phyloP scores from a whole-genome alignment of 164 flowering plant species.

The Magnolia officinalis region DNA sequence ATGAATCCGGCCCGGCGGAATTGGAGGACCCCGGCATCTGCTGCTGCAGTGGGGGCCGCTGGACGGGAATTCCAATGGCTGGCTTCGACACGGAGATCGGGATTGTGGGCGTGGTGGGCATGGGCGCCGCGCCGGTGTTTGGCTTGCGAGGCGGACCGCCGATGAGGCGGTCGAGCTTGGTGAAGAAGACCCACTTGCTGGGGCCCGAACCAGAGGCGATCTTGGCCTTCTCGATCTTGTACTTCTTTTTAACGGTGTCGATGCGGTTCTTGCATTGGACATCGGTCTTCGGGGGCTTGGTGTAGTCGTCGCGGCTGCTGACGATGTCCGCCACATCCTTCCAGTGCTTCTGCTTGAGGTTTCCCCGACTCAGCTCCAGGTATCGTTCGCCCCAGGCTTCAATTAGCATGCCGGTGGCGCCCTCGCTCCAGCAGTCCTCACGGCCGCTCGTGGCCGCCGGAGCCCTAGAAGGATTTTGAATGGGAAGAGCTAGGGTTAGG shows the following conservation, averaged over 20 bases:
- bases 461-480: conserved; percentile 22
- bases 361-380: conserved; percentile 70
- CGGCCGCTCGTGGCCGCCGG: conserved; percentile 22
- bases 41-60: conserved; percentile 34
- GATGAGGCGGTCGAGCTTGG: conserved; percentile 50
- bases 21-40: conserved; percentile 10
- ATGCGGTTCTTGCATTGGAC: conserved; percentile 87
- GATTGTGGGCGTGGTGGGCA: not conserved
- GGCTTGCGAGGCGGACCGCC: conserved; percentile 34
- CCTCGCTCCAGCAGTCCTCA: conserved; percentile 94
- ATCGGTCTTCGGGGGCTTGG: conserved; percentile 61
- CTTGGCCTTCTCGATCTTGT: conserved; percentile 71
- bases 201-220: conserved; percentile 39
- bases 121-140: not conserved
- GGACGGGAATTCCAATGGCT: conserved; percentile 32
- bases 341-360: conserved; percentile 87
- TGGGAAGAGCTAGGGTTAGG: conserved; percentile 54
- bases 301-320: conserved; percentile 48
- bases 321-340: conserved; percentile 82
- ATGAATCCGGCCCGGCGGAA: conserved; percentile 33
- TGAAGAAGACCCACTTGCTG: conserved; percentile 63
- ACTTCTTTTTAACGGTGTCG: conserved; percentile 87
- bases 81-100: not conserved
- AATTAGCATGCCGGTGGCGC: conserved; percentile 64
- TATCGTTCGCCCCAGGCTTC: conserved; percentile 95